Percentiles rank a stretch among this genome's conserved stretches.
These are phyloP conservation scores for Cocos nucifera DNA, from an alignment of 176 grass and related monocot genomes.

Conservation along the genomic window DNA sequence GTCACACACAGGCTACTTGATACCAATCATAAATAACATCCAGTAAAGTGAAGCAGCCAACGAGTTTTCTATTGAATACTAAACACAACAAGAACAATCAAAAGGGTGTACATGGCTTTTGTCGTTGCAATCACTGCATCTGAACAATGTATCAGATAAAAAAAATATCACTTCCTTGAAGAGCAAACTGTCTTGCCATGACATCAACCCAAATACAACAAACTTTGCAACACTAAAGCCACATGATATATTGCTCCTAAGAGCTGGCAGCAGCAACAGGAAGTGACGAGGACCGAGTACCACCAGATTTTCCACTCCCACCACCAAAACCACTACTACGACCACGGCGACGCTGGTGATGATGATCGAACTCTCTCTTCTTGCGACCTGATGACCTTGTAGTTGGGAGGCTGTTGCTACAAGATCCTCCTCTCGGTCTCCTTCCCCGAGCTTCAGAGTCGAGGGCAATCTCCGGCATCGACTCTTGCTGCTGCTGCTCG, in stretches of 20 bases:
- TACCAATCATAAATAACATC: too few relatives aligned
- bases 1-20: too few relatives aligned
- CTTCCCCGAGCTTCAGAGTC: slow-evolving; percentile 4
- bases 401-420: background rate
- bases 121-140: slow-evolving; percentile 29
- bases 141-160: slow-evolving; percentile 28
- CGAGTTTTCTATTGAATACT: too few relatives aligned
- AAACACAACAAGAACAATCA: slow-evolving; percentile 6
- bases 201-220: background rate
- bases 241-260: background rate
- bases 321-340: slow-evolving; percentile 6
- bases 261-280: background rate
- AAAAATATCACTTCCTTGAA: slow-evolving; percentile 14
- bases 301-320: slow-evolving; percentile 17
- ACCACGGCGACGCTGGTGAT: background rate
- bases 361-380: background rate
- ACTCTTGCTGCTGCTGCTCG: slow-evolving; percentile 36
- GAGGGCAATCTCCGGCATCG: background rate
- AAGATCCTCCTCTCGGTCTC: slow-evolving; percentile 9
- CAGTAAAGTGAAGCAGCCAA: too few relatives aligned
- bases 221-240: too few relatives aligned
- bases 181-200: slow-evolving; percentile 58
- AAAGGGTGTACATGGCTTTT: slow-evolving; percentile 33
- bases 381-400: background rate
- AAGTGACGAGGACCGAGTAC: background rate